Evolutionary conservation across 495 filamentous ascomycete genomes (phyloP).

Genomic region (Penicillium verhagenii): DNA sequence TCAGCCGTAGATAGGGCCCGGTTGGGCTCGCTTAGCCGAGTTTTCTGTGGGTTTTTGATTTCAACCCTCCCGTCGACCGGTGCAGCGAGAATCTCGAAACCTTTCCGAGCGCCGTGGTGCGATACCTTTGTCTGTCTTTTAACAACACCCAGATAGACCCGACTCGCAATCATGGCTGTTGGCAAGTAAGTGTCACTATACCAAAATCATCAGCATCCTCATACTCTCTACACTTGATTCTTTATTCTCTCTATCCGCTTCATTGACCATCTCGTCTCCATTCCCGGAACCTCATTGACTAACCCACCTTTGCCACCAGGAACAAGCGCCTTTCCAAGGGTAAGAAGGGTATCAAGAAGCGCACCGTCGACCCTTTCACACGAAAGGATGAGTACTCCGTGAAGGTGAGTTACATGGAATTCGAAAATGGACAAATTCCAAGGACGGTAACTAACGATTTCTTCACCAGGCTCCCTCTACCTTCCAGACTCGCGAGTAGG

Average conservation of each 20-base stretch:
- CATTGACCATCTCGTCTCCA: constrained; percentile 1
- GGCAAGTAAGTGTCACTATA: constrained; percentile 68
- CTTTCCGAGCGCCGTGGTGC: constrained; percentile 40
- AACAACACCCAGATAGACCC: constrained; percentile 40
- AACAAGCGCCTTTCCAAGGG: constrained; percentile 99
- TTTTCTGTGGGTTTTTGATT: constrained; percentile 52
- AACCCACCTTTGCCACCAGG: constrained; percentile 53
- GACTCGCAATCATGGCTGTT: constrained; percentile 82
- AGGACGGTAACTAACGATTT: constrained; percentile 23
- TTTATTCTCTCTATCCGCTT: constrained; percentile 6
- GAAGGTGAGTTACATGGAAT: constrained; percentile 60
- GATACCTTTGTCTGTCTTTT: constrained; percentile 47
- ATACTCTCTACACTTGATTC: too few species aligned
- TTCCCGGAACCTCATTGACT: constrained; percentile 1
- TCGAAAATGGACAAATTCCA: not conserved
- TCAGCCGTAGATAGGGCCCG: constrained; percentile 4
- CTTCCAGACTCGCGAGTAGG: constrained; percentile 96
- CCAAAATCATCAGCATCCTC: too few species aligned
- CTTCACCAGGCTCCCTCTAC: constrained; percentile 78
- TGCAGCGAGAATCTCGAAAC: constrained; percentile 38
- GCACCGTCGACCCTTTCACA: constrained; percentile 91
- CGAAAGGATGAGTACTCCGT: constrained; percentile 98
- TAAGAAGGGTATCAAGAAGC: constrained; percentile 99
- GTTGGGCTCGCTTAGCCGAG: constrained; percentile 51
- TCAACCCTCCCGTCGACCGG: constrained; percentile 38